Evolutionary conservation across 257 asterid species (phyloP), one percentile per base, ranked within the genome.

Genomic region (Linderniella brevidens): DNA sequence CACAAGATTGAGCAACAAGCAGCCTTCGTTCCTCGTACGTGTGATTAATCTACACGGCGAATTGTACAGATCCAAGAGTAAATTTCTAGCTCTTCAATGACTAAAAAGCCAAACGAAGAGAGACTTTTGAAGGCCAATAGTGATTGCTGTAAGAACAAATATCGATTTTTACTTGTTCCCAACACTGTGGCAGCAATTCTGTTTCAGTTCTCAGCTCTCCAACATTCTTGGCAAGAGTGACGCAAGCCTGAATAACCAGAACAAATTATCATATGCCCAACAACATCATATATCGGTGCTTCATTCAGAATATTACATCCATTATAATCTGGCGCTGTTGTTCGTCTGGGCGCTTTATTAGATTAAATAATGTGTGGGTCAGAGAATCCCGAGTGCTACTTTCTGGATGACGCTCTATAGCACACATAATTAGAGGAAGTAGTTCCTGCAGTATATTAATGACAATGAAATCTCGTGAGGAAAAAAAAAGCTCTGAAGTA

Each of bases 1-100:
- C 99, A 48, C 99, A 90, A 25, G 99, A 90, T 70, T 85, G 99
- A 58, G 99, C 99, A 62, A 90, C 99, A 64, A 90, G 88, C 73
- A 90, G 66, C 65, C 99, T 72, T 49, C 99, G 96, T 73, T 90
- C 99, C 73, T 90, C 99, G 32, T 90, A 79, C 82, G 71, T 79
- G 83, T 90, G 99, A 81, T 82, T 90, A 63, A 90, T 73, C 99
- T 90, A 64, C 75, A 77, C 37, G 55, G 6, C 32, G 32, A 3
- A 25, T 25, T 25, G 32, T 25, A 25, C 32, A 25, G 32, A 42
- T 38, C 42, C 35, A 25, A 56, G 59, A 56, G 25, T 44, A 47
- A 48, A 25, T 49, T 13, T 40, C 48, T 12, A 18, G 38, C 41
- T 46, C 40, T 48, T 20, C 20, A 45, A 45, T 2, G 32, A 25